Evolutionary conservation across 2,329 filamentous ascomycete species (phyloP).

Genomic region (Ceratocystis variospora): DNA sequence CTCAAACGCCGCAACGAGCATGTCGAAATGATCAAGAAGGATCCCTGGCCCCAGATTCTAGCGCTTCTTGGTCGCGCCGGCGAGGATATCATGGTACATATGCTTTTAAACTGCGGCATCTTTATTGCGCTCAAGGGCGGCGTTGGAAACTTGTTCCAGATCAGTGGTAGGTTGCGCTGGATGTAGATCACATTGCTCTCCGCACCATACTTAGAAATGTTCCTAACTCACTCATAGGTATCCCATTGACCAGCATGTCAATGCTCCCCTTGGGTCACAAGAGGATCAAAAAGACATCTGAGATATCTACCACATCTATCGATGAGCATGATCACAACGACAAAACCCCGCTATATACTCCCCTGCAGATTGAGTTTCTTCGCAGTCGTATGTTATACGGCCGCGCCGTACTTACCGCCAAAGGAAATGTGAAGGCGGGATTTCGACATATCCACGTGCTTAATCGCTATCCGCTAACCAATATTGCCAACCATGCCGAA

Average conservation of each 20-base stretch:
- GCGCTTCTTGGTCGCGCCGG: slow-evolving; percentile 60
- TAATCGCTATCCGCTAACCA: slow-evolving; percentile 11
- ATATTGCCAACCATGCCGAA: slow-evolving; percentile 21
- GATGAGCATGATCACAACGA: neutral
- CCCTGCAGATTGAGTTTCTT: slow-evolving; percentile 57
- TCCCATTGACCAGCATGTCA: slow-evolving; percentile 38
- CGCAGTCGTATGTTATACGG: slow-evolving; percentile 80
- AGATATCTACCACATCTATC: neutral
- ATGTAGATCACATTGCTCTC: neutral
- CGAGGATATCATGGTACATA: slow-evolving; percentile 61
- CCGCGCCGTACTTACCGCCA: slow-evolving; percentile 54
- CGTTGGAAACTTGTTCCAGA: slow-evolving; percentile 56
- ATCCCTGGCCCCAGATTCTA: slow-evolving; percentile 64
- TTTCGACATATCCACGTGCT: slow-evolving; percentile 41
- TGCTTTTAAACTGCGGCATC: slow-evolving; percentile 65
- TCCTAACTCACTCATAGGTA: slow-evolving; percentile 26
- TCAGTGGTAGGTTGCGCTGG: slow-evolving; percentile 49
- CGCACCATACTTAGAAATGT: neutral
- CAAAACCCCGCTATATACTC: slow-evolving; percentile 22
- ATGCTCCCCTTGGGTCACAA: neutral
- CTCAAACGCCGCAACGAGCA: slow-evolving; percentile 46
- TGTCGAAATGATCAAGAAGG: slow-evolving; percentile 51
- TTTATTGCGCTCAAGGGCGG: slow-evolving; percentile 50
- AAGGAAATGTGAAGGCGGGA: slow-evolving; percentile 56
- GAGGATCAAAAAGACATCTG: neutral